Conservation (phyloP, 306 rosid species). For the Delonix regia region DNA sequence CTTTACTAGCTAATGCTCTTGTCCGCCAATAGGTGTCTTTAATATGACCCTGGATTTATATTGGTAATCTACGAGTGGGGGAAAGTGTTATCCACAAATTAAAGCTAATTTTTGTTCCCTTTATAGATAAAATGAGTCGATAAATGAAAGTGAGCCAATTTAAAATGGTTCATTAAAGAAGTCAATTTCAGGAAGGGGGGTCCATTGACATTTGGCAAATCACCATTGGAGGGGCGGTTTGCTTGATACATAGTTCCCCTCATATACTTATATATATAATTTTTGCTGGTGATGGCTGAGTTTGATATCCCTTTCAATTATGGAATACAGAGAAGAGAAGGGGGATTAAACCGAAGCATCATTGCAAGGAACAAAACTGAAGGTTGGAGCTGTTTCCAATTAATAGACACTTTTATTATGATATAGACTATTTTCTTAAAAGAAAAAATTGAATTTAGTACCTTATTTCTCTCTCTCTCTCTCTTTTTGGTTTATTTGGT, state of each 20-base stretch:
- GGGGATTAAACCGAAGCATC: slow-evolving; percentile 21
- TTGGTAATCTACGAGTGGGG: slow-evolving; percentile 41
- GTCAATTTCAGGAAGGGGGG: slow-evolving; percentile 33
- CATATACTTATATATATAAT: too few species aligned
- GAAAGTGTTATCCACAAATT: slow-evolving; percentile 47
- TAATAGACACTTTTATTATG: background rate
- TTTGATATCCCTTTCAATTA: slow-evolving; percentile 38
- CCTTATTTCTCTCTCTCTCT: too few species aligned
- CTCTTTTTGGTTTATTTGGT: too few species aligned
- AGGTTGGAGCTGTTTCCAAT: background rate
- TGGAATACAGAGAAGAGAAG: background rate
- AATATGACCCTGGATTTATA: background rate
- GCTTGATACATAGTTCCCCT: background rate
- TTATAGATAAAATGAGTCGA: slow-evolving; percentile 3
- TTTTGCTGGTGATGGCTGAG: background rate
- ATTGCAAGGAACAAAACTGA: background rate
- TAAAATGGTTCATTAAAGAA: background rate
- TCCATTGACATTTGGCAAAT: slow-evolving; percentile 51
- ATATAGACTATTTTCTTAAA: too few species aligned
- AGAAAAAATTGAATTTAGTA: too few species aligned
- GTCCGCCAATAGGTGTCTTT: slow-evolving; percentile 36
- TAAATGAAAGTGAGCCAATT: slow-evolving; percentile 22
- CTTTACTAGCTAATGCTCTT: background rate
- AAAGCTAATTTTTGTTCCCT: slow-evolving; percentile 36
- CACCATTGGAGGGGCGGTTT: slow-evolving; percentile 49